These are phyloP conservation scores for Picea abies DNA, from an alignment of 83 land plant genomes.

Conservation along the genomic window DNA sequence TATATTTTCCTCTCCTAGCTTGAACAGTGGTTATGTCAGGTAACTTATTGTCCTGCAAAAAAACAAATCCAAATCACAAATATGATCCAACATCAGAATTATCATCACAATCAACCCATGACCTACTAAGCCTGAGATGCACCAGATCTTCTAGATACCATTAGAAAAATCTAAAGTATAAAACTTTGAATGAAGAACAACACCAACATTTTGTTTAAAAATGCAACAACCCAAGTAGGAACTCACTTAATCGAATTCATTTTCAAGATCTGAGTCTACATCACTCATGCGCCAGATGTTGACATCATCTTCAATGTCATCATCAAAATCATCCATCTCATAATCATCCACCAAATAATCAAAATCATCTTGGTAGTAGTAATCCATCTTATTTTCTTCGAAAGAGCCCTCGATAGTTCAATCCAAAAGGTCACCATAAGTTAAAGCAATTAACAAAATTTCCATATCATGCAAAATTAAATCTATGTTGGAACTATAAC, in stretches of 20 bases:
- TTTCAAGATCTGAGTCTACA: background rate
- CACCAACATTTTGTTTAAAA: too few relatives aligned
- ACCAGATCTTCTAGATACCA: too few relatives aligned
- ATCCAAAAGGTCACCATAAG: too few relatives aligned
- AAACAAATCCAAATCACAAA: background rate
- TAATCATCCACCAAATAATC: slow-evolving; percentile 17
- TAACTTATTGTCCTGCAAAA: slow-evolving; percentile 15
- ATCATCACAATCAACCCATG: background rate
- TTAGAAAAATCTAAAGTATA: too few relatives aligned
- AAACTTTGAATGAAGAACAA: too few relatives aligned
- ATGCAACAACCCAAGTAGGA: too few relatives aligned
- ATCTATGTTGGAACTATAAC: too few relatives aligned
- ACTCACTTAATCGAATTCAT: slow-evolving; percentile 10
- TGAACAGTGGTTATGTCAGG: slow-evolving; percentile 74
- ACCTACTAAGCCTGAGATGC: background rate
- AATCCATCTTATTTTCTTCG: background rate
- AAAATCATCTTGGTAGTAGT: background rate
- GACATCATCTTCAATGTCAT: slow-evolving; percentile 9
- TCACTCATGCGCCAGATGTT: background rate
- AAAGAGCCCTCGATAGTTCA: too few relatives aligned
- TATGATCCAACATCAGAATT: background rate
- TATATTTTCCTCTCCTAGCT: slow-evolving; percentile 80
- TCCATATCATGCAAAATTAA: too few relatives aligned
- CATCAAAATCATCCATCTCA: slow-evolving; percentile 10
- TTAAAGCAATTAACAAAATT: too few relatives aligned